phyloP scores from a whole-genome alignment of 306 rosid genomes.

The Sindora glabra region DNA sequence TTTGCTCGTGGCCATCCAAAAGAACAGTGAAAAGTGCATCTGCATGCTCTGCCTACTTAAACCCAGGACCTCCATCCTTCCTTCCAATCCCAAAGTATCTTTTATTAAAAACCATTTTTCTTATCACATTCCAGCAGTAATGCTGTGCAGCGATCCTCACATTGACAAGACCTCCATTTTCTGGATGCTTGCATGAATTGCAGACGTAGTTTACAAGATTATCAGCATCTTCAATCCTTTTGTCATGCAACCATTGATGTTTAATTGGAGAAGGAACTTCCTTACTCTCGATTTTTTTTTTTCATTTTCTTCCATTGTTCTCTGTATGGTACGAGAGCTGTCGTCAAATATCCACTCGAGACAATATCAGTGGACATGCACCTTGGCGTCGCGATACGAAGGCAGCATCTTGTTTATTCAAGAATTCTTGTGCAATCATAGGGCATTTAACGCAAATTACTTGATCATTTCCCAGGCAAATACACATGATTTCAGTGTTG shows the following conservation, averaged over 20 bases:
- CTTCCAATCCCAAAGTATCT: too few species aligned
- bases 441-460: slow-evolving; percentile 10
- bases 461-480: slow-evolving; percentile 8
- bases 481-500: slow-evolving; percentile 14
- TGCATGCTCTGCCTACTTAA: slow-evolving; percentile 10
- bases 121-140: too few species aligned
- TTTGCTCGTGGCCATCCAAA: slow-evolving; percentile 9
- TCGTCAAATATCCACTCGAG: too few species aligned
- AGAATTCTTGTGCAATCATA: slow-evolving; percentile 5
- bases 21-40: slow-evolving; percentile 2
- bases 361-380: background rate
- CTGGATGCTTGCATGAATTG: background rate
- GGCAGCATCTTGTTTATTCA: slow-evolving; percentile 3
- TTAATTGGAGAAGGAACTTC: too few species aligned
- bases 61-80: too few species aligned
- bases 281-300: too few species aligned
- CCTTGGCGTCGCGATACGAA: slow-evolving; percentile 10
- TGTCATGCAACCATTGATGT: too few species aligned
- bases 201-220: background rate
- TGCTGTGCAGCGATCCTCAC: too few species aligned
- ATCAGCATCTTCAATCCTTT: slow-evolving; percentile 14
- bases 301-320: too few species aligned
- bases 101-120: too few species aligned
- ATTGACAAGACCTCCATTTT: too few species aligned
- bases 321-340: too few species aligned